A percentile compares a stretch with the other conserved stretches of the same genome.
phyloP scores from a whole-genome alignment of 2,329 filamentous ascomycete genomes.

The Exophiala calicioides region DNA sequence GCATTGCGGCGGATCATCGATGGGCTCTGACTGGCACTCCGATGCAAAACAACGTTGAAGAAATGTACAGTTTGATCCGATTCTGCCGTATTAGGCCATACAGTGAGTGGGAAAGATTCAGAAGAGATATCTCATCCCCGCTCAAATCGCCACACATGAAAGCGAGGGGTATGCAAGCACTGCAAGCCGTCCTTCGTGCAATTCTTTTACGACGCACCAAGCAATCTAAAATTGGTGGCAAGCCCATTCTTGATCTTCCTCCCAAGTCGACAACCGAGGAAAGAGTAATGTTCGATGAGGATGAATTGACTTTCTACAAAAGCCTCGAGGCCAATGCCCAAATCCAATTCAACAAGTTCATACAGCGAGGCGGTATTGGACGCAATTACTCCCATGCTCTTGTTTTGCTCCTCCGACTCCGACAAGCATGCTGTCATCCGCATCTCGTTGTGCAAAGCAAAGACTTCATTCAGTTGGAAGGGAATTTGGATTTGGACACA shows the following conservation, averaged over 20 bases:
- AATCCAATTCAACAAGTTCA: constrained; percentile 73
- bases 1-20: constrained; percentile 62
- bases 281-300: constrained; percentile 66
- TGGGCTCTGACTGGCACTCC: constrained; percentile 80
- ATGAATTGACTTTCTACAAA: constrained; percentile 66
- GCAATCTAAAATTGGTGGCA: constrained; percentile 73
- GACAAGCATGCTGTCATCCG: constrained; percentile 78
- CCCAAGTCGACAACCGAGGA: constrained; percentile 63
- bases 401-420: constrained; percentile 75
- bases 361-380: constrained; percentile 60
- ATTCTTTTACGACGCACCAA: constrained; percentile 83
- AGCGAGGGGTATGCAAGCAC: constrained; percentile 63
- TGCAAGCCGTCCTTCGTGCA: constrained; percentile 75
- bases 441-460: constrained; percentile 58
- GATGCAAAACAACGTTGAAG: constrained; percentile 82
- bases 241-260: constrained; percentile 71
- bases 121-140: constrained; percentile 53
- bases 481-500: constrained; percentile 52
- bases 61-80: constrained; percentile 73
- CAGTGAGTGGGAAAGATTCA: constrained; percentile 64
- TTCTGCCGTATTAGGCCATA: constrained; percentile 80
- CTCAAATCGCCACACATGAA: constrained; percentile 50
- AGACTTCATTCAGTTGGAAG: constrained; percentile 61
- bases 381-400: constrained; percentile 78
- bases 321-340: constrained; percentile 67